Conservation (phyloP, 73 alveolate species). For the Paramecium tetraurelia region DNA sequence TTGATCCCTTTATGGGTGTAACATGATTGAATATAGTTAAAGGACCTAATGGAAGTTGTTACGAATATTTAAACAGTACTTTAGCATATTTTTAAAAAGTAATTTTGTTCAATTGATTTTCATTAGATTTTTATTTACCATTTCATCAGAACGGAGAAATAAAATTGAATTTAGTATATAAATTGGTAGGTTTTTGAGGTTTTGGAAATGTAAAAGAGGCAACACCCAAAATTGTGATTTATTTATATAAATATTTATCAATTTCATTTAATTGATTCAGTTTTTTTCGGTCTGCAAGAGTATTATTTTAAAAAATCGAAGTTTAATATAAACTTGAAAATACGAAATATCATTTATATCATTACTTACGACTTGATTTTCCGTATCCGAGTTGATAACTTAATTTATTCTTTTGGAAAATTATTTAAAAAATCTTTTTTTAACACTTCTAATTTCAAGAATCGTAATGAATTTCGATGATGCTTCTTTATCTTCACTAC, state of each 20-base stretch:
- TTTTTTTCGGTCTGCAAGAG: not conserved
- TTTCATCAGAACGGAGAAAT: no score
- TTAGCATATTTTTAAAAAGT: conserved; percentile 48
- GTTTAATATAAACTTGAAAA: not conserved
- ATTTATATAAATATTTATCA: not conserved
- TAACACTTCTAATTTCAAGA: not conserved
- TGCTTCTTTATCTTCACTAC: not conserved
- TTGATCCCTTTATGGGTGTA: conserved; percentile 79
- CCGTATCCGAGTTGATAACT: not conserved
- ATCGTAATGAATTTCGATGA: not conserved
- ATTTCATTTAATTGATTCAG: not conserved
- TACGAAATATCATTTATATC: not conserved
- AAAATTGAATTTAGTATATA: no score
- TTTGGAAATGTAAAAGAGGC: not conserved
- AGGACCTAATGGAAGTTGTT: conserved; percentile 67
- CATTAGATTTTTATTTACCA: conserved; percentile 48
- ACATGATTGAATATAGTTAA: conserved; percentile 69
- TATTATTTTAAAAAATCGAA: not conserved
- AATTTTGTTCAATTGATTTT: not conserved
- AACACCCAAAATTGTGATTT: not conserved
- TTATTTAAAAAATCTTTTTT: not conserved
- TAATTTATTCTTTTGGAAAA: not conserved
- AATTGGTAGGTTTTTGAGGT: no score
- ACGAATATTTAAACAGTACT: conserved; percentile 37
- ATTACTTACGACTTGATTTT: not conserved